phyloP scores from a whole-genome alignment of 352 stramenopile genomes.

The Globisporangium acanthophoron region DNA sequence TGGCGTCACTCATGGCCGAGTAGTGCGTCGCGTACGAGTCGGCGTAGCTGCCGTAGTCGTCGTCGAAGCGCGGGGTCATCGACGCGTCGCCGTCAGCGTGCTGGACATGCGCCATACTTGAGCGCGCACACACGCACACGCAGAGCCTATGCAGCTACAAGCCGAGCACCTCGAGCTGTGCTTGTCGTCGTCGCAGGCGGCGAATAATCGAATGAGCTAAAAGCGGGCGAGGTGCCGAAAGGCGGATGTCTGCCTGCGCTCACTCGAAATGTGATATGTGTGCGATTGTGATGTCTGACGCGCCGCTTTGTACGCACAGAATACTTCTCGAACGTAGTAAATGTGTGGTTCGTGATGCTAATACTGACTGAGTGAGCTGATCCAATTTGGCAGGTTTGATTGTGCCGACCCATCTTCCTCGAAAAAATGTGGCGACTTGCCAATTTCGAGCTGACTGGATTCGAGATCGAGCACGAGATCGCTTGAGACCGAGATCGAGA shows the following conservation, averaged over 20 bases:
- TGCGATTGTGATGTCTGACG: not conserved
- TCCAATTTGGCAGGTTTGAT: not conserved
- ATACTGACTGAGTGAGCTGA: not conserved
- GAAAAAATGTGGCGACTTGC: no score
- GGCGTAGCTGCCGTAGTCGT: conserved; percentile 8
- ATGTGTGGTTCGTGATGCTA: not conserved
- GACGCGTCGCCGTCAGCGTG: not conserved
- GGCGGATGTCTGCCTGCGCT: no score
- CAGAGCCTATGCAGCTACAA: not conserved
- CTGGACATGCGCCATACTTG: not conserved
- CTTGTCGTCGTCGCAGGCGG: no score
- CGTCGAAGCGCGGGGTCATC: conserved; percentile 12
- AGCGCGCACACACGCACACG: not conserved
- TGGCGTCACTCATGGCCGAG: conserved; percentile 10
- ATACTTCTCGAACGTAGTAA: no score
- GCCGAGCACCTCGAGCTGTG: not conserved
- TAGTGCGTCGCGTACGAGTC: conserved; percentile 11
- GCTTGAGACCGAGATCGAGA: no score
- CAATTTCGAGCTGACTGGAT: not conserved
- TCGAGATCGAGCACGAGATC: no score
- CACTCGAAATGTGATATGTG: not conserved
- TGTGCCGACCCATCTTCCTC: not conserved
- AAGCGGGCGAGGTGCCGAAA: not conserved
- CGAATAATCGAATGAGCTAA: not conserved
- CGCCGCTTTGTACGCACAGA: no score